Base-by-base conservation (phyloP, 768 basidiomycete genomes). In the Mrakia hoshinonis region DNA sequence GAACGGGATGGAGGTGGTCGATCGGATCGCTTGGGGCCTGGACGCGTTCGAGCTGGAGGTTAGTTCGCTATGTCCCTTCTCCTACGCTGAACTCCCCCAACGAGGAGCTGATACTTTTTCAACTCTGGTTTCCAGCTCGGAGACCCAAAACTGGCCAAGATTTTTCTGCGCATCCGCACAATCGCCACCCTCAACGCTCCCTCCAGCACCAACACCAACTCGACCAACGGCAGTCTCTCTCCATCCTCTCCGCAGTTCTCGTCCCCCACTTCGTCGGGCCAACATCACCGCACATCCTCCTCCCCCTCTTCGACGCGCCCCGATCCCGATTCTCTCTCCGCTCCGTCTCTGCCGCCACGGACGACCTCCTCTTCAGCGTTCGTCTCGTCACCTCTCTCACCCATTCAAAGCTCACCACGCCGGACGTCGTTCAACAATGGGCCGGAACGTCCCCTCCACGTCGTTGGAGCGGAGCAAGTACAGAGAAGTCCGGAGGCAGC, bases 101-200 rank as follows among this genome's bases (percentile, higher is more conserved):
- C n/a, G n/a, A n/a, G n/a, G n/a, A n/a, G 20, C 36, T 12, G 3
- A 54, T 43, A 43, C 12, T 18, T 5, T 58, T 58, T 31, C 26
- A n/a, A n/a, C n/a, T n/a, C n/a, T n/a, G n/a, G n/a, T n/a, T n/a
- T n/a, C 15, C 58, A 61, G 58, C 58, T 61, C 34, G 58, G 58
- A 29, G 58, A 61, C 36, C 58, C 58, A 7, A 61, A 61, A 61
- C 58, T 61, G 22, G 34, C 31, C 36, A 61, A 61, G 34, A 61
- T 61, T 7, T 61, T 61, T 20, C 34, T 61, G 18, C 58, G 58
- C 2, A 61, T 61, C 36, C 58, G 58, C n/a, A 61, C 58, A 9
- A 61, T 61, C 20, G 58, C 58, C 7, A 36, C 58, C 20, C 31
- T 61, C 58, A 61, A 61, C 36, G 34, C 58, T 38, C 58, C 58